phyloP scores from a whole-genome alignment of 2,329 filamentous ascomycete genomes.

The Berkeleyomyces rouxiae region DNA sequence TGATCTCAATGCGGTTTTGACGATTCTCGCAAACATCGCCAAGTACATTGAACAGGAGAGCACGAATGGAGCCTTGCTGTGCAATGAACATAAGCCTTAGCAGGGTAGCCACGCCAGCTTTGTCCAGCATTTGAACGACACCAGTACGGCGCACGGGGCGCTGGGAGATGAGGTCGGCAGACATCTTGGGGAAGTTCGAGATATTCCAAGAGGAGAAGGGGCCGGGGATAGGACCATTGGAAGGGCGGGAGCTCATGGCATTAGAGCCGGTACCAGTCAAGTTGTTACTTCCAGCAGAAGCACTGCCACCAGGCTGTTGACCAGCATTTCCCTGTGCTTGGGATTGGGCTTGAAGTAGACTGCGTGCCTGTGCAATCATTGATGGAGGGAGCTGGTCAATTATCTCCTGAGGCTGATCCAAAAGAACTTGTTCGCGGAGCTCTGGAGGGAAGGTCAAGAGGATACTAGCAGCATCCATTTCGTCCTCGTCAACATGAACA shows the following conservation, averaged over 20 bases:
- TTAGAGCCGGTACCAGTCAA: background rate
- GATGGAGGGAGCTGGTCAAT: slow-evolving; percentile 72
- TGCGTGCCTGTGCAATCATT: slow-evolving; percentile 70
- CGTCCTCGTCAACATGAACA: slow-evolving; percentile 21
- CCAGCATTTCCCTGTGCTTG: background rate
- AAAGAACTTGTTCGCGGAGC: slow-evolving; percentile 69
- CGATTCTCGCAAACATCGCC: slow-evolving; percentile 88
- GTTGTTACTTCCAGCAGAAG: background rate
- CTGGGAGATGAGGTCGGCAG: background rate
- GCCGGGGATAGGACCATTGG: background rate
- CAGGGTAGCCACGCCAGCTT: slow-evolving; percentile 85
- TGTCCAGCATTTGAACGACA: slow-evolving; percentile 93
- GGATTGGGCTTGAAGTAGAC: slow-evolving; percentile 27
- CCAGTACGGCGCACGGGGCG: slow-evolving; percentile 38
- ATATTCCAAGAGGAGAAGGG: background rate
- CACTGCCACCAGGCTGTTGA: background rate
- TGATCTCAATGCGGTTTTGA: slow-evolving; percentile 86
- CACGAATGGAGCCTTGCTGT: slow-evolving; percentile 72
- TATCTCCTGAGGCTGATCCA: slow-evolving; percentile 82
- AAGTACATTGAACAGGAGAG: slow-evolving; percentile 71
- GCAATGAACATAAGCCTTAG: slow-evolving; percentile 97
- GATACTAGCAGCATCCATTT: slow-evolving; percentile 89
- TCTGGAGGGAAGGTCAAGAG: slow-evolving; percentile 74
- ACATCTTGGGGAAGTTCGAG: background rate
- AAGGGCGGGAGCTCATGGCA: background rate